Evolutionary conservation across 2,329 filamentous ascomycete genomes (phyloP), one percentile per base, ranked within the genome.

Genomic region (Atkinsonella texensis): DNA sequence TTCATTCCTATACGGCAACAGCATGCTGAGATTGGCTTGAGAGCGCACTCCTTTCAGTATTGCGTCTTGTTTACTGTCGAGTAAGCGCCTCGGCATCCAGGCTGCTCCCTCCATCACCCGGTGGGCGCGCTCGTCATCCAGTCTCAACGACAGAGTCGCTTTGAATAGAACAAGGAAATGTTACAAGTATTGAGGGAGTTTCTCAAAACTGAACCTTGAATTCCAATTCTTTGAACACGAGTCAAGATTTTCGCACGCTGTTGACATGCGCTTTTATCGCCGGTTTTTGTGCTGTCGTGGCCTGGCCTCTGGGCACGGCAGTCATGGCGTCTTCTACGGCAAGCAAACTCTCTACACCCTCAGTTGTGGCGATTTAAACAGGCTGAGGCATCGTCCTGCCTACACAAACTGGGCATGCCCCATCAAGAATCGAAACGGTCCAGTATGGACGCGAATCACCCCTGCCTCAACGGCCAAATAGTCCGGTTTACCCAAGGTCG

Each of bases 101-200:
- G n/a, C n/a, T n/a, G n/a, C n/a, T n/a, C n/a, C n/a, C n/a, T n/a
- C n/a, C n/a, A n/a, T n/a, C n/a, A n/a, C n/a, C n/a, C n/a, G n/a
- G n/a, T 41, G 17, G 39, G 39, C 7, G 17, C 39, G 39, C 6
- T 15, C 39, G n/a, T n/a, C 39, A 41, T 15, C 39, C 13, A 41
- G n/a, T 18, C 8, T 41, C 17, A 41, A 6, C 39, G 39, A 18
- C n/a, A 15, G n/a, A 18, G 39, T 45, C 23, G 12, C 42, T 31
- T 45, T 23, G 23, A 45, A 45, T 45, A 45, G 42, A 45, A 45
- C 42, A 45, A 45, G 23, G 8, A 20, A 12, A 45, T 45, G 23
- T 45, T 73, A 73, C 46, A 66, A 64, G 53, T 8, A n/a, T 41
- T n/a, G 39, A n/a, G 12, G 39, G 39, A 41, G 28, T 70, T 71